These are phyloP conservation scores for Suillus americanus DNA, from an alignment of 768 basidiomycete species.

Conservation along the genomic window DNA sequence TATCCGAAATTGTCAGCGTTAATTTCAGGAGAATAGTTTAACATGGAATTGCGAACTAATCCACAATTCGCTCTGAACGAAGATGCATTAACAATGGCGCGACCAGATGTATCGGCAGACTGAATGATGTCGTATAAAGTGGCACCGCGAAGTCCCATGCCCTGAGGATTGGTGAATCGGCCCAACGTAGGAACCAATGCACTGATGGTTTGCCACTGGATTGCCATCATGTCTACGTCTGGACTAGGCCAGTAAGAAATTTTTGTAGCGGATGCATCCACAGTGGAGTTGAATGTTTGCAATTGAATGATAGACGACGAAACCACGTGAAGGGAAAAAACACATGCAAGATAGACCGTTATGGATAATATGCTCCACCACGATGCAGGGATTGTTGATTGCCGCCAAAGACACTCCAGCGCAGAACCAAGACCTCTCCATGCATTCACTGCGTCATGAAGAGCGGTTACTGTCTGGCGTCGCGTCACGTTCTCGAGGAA, in stretches of 20 bases:
- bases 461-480: slow-evolving; percentile 15
- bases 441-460: slow-evolving; percentile 19
- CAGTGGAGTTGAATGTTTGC: slow-evolving; percentile 10
- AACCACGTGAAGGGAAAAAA: slow-evolving; percentile 20
- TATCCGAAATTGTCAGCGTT: background rate
- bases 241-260: slow-evolving; percentile 10
- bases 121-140: slow-evolving; percentile 13
- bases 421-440: slow-evolving; percentile 27
- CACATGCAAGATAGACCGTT: slow-evolving; percentile 15
- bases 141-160: slow-evolving; percentile 13
- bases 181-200: slow-evolving; percentile 1
- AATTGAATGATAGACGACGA: slow-evolving; percentile 24
- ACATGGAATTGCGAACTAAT: slow-evolving; percentile 6
- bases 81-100: slow-evolving; percentile 15
- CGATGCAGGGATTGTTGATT: slow-evolving; percentile 15
- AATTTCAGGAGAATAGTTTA: background rate
- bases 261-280: background rate
- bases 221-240: background rate
- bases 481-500: slow-evolving; percentile 1
- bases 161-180: slow-evolving; percentile 1
- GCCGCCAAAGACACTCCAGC: slow-evolving; percentile 14
- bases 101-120: background rate
- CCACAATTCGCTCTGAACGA: slow-evolving; percentile 11
- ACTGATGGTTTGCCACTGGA: slow-evolving; percentile 1
- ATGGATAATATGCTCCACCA: slow-evolving; percentile 13